Percentiles rank a stretch among this genome's conserved stretches.
These are phyloP conservation scores for Ophiostoma tasmaniense DNA, from an alignment of 2,329 filamentous ascomycete genomes.

Conservation along the genomic window DNA sequence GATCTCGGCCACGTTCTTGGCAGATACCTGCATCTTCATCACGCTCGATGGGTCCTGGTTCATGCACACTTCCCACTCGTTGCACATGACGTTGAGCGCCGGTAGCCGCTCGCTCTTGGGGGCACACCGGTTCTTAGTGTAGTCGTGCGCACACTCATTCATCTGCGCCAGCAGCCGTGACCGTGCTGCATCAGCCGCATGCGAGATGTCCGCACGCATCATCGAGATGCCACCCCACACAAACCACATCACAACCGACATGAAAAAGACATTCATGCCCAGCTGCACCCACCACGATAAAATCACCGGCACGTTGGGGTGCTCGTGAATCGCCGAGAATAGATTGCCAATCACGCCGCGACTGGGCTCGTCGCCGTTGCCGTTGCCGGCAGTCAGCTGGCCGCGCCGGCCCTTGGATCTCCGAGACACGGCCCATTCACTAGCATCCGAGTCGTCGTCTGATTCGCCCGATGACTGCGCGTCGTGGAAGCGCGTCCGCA, in stretches of 20 bases:
- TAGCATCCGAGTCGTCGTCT: conserved; percentile 24
- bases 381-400: not conserved
- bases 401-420: not conserved
- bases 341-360: conserved; percentile 36
- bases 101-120: conserved; percentile 56
- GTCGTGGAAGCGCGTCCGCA: conserved; percentile 37
- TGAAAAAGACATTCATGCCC: conserved; percentile 55
- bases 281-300: conserved; percentile 52
- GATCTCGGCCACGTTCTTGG: conserved; percentile 82
- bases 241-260: conserved; percentile 51
- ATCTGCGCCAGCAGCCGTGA: conserved; percentile 64
- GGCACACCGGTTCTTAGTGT: conserved; percentile 65
- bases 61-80: conserved; percentile 83
- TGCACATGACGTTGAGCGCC: conserved; percentile 63
- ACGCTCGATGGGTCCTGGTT: conserved; percentile 69
- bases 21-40: conserved; percentile 70
- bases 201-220: conserved; percentile 65
- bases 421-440: conserved; percentile 13
- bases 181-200: conserved; percentile 61
- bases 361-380: conserved; percentile 7
- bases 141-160: conserved; percentile 63
- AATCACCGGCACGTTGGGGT: conserved; percentile 51
- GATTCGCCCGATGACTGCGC: conserved; percentile 44
- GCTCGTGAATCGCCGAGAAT: conserved; percentile 45
- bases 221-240: conserved; percentile 61